phyloP scores from a whole-genome alignment of 805 yeast genomes.

The Saccharomycopsis fodiens region DNA sequence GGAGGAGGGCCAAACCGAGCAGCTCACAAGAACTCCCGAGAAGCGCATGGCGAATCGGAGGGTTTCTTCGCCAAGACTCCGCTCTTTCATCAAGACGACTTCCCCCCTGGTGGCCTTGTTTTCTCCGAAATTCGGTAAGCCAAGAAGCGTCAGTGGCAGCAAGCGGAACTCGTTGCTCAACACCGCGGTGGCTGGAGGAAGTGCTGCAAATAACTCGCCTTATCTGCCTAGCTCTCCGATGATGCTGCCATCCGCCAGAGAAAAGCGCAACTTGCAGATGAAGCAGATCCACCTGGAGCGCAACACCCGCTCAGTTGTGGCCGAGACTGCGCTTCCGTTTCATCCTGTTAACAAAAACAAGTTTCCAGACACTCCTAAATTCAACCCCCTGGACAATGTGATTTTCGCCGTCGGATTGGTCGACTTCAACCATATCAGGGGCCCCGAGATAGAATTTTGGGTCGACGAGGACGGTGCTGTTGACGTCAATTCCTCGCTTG shows the following conservation, averaged over 20 bases:
- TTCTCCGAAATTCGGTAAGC: constrained; percentile 11
- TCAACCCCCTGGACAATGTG: constrained; percentile 25
- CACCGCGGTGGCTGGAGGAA: not conserved
- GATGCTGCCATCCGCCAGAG: constrained; percentile 17
- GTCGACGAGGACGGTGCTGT: constrained; percentile 40
- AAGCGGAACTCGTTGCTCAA: constrained; percentile 5
- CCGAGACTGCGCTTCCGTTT: constrained; percentile 16
- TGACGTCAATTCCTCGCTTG: constrained; percentile 29
- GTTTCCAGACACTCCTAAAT: constrained; percentile 16
- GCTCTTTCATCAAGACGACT: not conserved
- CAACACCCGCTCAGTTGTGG: constrained; percentile 3
- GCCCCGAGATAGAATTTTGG: constrained; percentile 96
- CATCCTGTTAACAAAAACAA: constrained; percentile 11
- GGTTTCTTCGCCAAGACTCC: not conserved
- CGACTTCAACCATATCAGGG: constrained; percentile 86
- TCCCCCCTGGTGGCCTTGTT: constrained; percentile 4
- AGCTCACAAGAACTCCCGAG: not conserved
- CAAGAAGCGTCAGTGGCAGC: constrained; percentile 6
- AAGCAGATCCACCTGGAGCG: constrained; percentile 9
- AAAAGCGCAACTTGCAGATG: constrained; percentile 11
- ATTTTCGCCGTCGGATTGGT: constrained; percentile 83
- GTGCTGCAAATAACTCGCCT: not conserved
- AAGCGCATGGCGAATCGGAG: not conserved
- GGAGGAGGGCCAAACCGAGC: not conserved
- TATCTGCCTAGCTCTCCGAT: not conserved